Percentiles rank a stretch among this genome's conserved stretches.
phyloP scores from a whole-genome alignment of 805 yeast species.

The Blastobotrys mokoenaii region DNA sequence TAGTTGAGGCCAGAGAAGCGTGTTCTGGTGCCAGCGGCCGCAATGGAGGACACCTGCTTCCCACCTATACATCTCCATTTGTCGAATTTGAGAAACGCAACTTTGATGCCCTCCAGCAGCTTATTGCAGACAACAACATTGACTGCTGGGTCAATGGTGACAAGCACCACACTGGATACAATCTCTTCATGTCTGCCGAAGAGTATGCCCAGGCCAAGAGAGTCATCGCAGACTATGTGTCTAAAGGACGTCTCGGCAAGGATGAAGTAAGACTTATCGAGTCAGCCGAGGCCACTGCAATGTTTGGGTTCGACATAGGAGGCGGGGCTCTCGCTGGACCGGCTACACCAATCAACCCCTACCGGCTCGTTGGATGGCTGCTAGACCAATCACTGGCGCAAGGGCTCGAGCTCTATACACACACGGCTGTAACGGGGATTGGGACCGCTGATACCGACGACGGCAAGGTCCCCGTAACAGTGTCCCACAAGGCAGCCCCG shows the following conservation, averaged over 20 bases:
- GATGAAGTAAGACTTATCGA: background rate
- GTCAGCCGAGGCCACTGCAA: background rate
- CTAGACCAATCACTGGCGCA: conserved; percentile 26
- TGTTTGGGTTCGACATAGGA: conserved; percentile 2
- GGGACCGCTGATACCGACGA: conserved; percentile 18
- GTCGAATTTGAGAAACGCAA: conserved; percentile 10
- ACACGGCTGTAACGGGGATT: conserved; percentile 32
- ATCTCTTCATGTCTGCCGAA: conserved; percentile 13
- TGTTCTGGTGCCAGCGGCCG: conserved; percentile 42
- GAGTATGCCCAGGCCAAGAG: conserved; percentile 14
- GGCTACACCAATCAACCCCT: conserved; percentile 40
- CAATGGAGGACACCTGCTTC: conserved; percentile 43
- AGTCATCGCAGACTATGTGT: conserved; percentile 11
- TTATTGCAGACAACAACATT: conserved; percentile 29
- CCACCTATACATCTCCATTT: conserved; percentile 14
- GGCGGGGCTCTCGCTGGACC: conserved; percentile 31
- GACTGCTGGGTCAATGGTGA: conserved; percentile 35
- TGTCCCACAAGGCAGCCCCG: conserved; percentile 9
- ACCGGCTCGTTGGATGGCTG: conserved; percentile 32
- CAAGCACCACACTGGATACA: conserved; percentile 29
- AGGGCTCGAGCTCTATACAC: conserved; percentile 36
- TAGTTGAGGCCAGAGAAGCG: conserved; percentile 36
- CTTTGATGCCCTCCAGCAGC: conserved; percentile 12
- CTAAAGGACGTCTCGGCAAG: conserved; percentile 16
- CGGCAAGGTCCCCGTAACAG: background rate